phyloP scores from a whole-genome alignment of 2,329 filamentous ascomycete species.

The Aspergillus nomiae region DNA sequence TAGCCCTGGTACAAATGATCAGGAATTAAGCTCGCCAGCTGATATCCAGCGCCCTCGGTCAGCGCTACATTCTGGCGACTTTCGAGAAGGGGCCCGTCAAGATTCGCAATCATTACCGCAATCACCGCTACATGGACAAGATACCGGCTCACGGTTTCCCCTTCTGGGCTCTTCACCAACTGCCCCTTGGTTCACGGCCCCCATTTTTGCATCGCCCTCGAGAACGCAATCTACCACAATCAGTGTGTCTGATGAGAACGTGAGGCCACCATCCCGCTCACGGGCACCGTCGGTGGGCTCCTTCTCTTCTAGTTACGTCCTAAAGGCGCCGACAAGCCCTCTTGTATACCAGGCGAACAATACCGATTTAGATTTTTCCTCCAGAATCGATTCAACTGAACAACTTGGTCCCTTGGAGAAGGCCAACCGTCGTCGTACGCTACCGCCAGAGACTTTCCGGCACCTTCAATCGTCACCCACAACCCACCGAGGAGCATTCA shows the following conservation, averaged over 20 bases:
- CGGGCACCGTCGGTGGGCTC: conserved; percentile 67
- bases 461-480: conserved; percentile 49
- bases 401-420: conserved; percentile 51
- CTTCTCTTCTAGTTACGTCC: conserved; percentile 75
- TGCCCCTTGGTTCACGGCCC: conserved; percentile 55
- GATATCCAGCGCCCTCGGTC: conserved; percentile 83
- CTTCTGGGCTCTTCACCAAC: conserved; percentile 54
- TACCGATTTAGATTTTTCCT: conserved; percentile 69
- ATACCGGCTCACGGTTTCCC: conserved; percentile 15
- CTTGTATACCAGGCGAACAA: conserved; percentile 87
- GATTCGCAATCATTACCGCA: conserved; percentile 29
- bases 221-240: conserved; percentile 19
- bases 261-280: conserved; percentile 33
- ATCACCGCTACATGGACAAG: conserved; percentile 23
- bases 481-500: conserved; percentile 37
- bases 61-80: conserved; percentile 65
- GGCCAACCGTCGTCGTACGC: conserved; percentile 67
- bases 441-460: conserved; percentile 64
- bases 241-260: conserved; percentile 18
- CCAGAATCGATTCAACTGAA: conserved; percentile 55
- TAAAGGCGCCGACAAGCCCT: conserved; percentile 88
- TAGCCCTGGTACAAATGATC: conserved; percentile 36
- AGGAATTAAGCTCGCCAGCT: conserved; percentile 55
- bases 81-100: conserved; percentile 49
- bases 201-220: conserved; percentile 25